phyloP scores from a whole-genome alignment of 2,329 filamentous ascomycete genomes.

The Macrophomina pseudophaseolina region DNA sequence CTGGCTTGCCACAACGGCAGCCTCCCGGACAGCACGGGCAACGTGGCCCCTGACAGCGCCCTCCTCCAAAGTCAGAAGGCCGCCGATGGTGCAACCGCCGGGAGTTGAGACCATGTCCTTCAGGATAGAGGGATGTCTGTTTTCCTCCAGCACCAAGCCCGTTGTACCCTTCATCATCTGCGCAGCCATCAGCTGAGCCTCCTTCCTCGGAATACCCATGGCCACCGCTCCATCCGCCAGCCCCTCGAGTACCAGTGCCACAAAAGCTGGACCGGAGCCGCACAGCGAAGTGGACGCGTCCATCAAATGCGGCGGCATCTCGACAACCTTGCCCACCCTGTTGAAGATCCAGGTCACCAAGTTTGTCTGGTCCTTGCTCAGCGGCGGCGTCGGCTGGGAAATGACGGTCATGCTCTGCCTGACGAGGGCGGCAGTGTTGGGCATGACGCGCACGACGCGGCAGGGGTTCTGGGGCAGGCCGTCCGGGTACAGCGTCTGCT shows the following conservation, averaged over 20 bases:
- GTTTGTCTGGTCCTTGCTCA: constrained; percentile 57
- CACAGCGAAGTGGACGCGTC: constrained; percentile 76
- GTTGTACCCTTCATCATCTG: constrained; percentile 79
- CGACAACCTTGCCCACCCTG: constrained; percentile 72
- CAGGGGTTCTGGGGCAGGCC: constrained; percentile 58
- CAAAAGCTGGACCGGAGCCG: constrained; percentile 77
- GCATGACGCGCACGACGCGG: constrained; percentile 78
- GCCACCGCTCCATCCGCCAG: constrained; percentile 78
- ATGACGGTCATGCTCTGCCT: constrained; percentile 82
- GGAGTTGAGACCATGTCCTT: constrained; percentile 79
- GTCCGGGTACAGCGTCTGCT: constrained; percentile 64
- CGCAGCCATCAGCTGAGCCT: constrained; percentile 77
- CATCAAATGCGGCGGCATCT: constrained; percentile 70
- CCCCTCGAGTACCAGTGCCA: constrained; percentile 75
- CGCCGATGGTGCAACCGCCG: constrained; percentile 78
- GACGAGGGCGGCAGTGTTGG: constrained; percentile 81
- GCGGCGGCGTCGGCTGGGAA: constrained; percentile 63
- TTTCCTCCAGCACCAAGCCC: constrained; percentile 67
- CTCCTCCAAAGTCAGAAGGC: constrained; percentile 75
- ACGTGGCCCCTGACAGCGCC: constrained; percentile 70
- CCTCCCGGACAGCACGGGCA: constrained; percentile 71
- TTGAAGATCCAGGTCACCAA: constrained; percentile 79
- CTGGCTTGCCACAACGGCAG: constrained; percentile 71
- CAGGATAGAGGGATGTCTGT: constrained; percentile 76
- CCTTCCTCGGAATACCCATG: constrained; percentile 74